A percentile compares a stretch with the other conserved stretches of the same genome.
These are phyloP conservation scores for Heterobasidion occidentale DNA, from an alignment of 1,284 basidiomycete species.

Conservation along the genomic window DNA sequence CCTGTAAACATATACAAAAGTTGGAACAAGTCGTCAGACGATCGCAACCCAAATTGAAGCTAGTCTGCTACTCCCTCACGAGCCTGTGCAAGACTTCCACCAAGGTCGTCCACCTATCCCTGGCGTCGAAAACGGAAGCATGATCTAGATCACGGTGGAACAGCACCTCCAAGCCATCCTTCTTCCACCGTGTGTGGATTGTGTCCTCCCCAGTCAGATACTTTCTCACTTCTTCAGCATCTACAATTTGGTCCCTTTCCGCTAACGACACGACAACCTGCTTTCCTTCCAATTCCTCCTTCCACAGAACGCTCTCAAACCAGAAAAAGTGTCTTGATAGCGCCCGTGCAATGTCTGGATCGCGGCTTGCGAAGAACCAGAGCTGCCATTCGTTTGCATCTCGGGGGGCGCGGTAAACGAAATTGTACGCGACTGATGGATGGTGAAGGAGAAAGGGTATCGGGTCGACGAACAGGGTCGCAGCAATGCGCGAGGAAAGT, in stretches of 20 bases:
- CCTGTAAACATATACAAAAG: background rate
- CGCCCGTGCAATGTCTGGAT: conserved; percentile 52
- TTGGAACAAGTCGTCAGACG: background rate
- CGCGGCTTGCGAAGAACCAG: conserved; percentile 60
- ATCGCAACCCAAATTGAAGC: background rate
- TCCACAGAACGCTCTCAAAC: conserved; percentile 53
- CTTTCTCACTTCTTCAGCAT: conserved; percentile 36
- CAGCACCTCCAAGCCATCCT: conserved; percentile 37
- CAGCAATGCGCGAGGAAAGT: conserved; percentile 26
- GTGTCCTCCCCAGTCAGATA: conserved; percentile 43
- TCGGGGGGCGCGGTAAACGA: conserved; percentile 48
- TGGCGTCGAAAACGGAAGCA: conserved; percentile 44
- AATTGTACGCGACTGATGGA: conserved; percentile 54
- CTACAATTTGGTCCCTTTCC: conserved; percentile 52
- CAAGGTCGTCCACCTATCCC: conserved; percentile 25
- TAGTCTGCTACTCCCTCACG: background rate
- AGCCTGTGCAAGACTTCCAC: conserved; percentile 34
- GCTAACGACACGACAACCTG: conserved; percentile 35
- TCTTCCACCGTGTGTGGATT: conserved; percentile 24
- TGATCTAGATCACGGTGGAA: conserved; percentile 48
- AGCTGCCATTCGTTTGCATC: conserved; percentile 56
- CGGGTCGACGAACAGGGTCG: conserved; percentile 49
- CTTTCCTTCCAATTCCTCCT: conserved; percentile 38
- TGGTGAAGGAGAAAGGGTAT: conserved; percentile 58
- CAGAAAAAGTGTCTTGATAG: conserved; percentile 58